Base-by-base conservation (phyloP, 2,329 filamentous ascomycete genomes). In the Scytalidium sp. region DNA sequence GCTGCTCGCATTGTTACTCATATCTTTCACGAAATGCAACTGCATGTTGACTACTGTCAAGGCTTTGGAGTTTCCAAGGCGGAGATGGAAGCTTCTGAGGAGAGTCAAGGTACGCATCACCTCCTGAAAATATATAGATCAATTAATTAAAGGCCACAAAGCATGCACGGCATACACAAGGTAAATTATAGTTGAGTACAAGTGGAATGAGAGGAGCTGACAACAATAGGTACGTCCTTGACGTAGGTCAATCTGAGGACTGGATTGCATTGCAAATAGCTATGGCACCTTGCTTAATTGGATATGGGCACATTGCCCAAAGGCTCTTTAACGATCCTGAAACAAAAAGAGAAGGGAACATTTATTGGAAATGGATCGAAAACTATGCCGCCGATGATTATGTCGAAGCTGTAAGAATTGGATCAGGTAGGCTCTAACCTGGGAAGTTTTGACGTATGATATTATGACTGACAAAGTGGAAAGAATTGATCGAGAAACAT, bases 291-390 rank as follows among this genome's bases (percentile, higher is more conserved):
- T 97, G 93, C 64, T 75, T 96, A 25, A 79, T 97, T n/a, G 93
- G 93, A 40, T 97, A 97, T 66, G 86, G 86, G 9, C 81, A 82
- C 49, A 88, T 95, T 52, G 93, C 89, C 5, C 77, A 78, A 60
- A 80, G 89, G 60, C 75, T 96, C 3, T 76, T 84, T 59, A 74
- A 74, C 13, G 84, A 88, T 53, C 70, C 78, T 44, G 74, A 72
- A n/a, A 87, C 83, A 29, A 74, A 74, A 53, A 75, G 76, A 36
- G 75, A 86, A 11, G 81, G 75, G 0, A 95, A 93, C 65, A 75
- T 71, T 17, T 97, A 96, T 71, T 94, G 88, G 86, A 80, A 84
- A 42, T 97, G 93, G 93, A 90, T 97, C 57, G 77, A 92, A 64
- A 95, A 90, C 62, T 97, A 97, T 64, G 81, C 88, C 15, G 87